Base-by-base conservation (phyloP, 495 filamentous ascomycete species). In the Penicillium cinerascens region DNA sequence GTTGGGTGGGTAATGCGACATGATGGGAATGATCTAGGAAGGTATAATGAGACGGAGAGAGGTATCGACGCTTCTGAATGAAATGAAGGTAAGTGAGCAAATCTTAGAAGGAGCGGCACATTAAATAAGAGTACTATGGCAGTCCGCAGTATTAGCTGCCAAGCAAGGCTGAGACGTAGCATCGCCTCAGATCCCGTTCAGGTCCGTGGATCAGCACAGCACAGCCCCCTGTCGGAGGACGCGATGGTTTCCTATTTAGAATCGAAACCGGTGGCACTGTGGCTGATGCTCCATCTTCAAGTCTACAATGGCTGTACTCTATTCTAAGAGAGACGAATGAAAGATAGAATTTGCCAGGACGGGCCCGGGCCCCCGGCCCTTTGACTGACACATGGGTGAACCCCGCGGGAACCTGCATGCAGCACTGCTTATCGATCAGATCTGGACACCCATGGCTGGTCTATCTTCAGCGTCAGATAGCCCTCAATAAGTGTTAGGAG, bases 1-100 rank as follows among this genome's bases (percentile, higher is more conserved):
- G 40, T 61, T 54, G 6, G 51, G 54, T 5, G 58, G 58, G 56
- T 63, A 60, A 45, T 61, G 22, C 17, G 60, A 63, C 60, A 63
- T 63, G 21, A 22, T 59, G 41, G 26, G n/a, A 23, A 18, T 9
- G 23, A n/a, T 38, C n/a, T 16, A 25, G 16, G 10, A 21, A 13
- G 21, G 27, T 2, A 16, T 35, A 22, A 42, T 15, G 18, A n/a
- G n/a, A n/a, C n/a, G n/a, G n/a, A n/a, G n/a, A n/a, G n/a, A n/a
- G n/a, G n/a, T n/a, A n/a, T n/a, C n/a, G n/a, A n/a, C n/a, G n/a
- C n/a, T n/a, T n/a, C 2, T 33, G 10, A 33, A 13, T 11, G 35
- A 44, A 35, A 36, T 21, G 22, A 22, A 22, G 48, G 38, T 21
- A 22, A 45, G 49, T 18, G 21, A 2, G 11, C 26, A 29, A 29